Evolutionary conservation across 2,329 filamentous ascomycete genomes (phyloP).

Genomic region (Juglanconis sp.): DNA sequence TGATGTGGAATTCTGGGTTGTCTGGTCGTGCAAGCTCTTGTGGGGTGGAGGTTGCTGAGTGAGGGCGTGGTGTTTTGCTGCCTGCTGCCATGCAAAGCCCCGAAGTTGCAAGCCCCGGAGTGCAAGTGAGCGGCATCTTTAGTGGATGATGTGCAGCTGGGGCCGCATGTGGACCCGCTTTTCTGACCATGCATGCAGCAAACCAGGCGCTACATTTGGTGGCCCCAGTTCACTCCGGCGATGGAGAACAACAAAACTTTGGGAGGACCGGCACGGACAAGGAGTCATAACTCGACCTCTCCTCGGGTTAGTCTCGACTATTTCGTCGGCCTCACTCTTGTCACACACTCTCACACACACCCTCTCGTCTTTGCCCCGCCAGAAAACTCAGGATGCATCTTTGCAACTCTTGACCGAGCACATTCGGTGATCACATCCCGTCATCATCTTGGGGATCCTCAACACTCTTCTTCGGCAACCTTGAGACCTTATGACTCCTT

Average conservation of each 20-base stretch:
- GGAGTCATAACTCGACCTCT: too few species aligned
- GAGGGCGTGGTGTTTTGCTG: not conserved
- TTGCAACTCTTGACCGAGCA: not conserved
- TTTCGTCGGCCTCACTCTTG: not conserved
- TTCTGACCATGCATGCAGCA: not conserved
- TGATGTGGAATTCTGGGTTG: not conserved
- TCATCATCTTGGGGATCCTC: not conserved
- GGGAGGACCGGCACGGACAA: not conserved
- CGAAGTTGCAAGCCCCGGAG: not conserved
- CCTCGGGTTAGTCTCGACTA: too few species aligned
- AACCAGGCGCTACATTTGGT: not conserved
- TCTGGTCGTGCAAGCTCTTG: not conserved
- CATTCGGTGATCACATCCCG: not conserved
- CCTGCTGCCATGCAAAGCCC: not conserved
- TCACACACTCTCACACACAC: not conserved
- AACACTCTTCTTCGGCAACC: not conserved
- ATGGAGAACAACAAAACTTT: not conserved
- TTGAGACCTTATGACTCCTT: too few species aligned
- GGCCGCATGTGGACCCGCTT: not conserved
- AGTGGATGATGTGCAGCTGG: constrained; percentile 2
- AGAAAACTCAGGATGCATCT: not conserved
- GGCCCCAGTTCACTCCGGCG: not conserved
- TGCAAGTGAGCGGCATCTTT: not conserved
- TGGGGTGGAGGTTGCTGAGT: not conserved
- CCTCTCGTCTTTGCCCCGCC: not conserved